A percentile compares a stretch with the other conserved stretches of the same genome.
These are phyloP conservation scores for Aspergillus calidoustus DNA, from an alignment of 2,329 filamentous ascomycete species.

Conservation along the genomic window DNA sequence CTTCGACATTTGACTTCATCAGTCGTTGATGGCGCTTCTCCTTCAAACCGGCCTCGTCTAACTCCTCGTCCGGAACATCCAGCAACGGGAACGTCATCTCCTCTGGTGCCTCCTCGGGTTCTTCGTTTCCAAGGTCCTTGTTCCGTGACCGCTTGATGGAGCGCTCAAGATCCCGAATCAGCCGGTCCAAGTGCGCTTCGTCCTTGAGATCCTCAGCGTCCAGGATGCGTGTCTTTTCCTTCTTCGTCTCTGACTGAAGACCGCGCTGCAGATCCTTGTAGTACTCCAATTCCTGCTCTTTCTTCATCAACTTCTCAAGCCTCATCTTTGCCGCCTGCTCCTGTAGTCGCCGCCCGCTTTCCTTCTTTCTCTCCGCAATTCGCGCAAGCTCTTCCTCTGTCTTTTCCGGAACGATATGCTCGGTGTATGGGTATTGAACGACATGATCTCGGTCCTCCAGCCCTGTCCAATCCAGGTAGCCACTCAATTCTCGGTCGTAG, in stretches of 20 bases:
- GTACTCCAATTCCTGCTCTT: constrained; percentile 94
- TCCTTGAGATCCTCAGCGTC: constrained; percentile 93
- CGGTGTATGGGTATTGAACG: constrained; percentile 90
- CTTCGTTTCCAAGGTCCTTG: constrained; percentile 88
- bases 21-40: constrained; percentile 90
- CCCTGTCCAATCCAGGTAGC: constrained; percentile 87
- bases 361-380: constrained; percentile 91
- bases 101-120: constrained; percentile 74
- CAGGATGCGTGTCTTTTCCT: constrained; percentile 82
- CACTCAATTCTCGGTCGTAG: constrained; percentile 76
- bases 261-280: constrained; percentile 81
- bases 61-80: constrained; percentile 85
- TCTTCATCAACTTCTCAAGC: constrained; percentile 90
- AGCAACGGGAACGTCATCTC: constrained; percentile 86
- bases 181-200: constrained; percentile 80
- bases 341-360: constrained; percentile 87
- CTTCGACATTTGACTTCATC: constrained; percentile 93
- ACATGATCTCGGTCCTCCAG: constrained; percentile 87
- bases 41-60: constrained; percentile 89
- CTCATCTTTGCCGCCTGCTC: constrained; percentile 98
- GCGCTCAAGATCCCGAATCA: constrained; percentile 87
- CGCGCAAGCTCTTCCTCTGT: constrained; percentile 89
- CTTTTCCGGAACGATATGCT: constrained; percentile 88
- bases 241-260: constrained; percentile 79
- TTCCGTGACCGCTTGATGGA: constrained; percentile 87